Evolutionary conservation across 345 rosid species (phyloP).

Genomic region (Eucalyptus microcorys): DNA sequence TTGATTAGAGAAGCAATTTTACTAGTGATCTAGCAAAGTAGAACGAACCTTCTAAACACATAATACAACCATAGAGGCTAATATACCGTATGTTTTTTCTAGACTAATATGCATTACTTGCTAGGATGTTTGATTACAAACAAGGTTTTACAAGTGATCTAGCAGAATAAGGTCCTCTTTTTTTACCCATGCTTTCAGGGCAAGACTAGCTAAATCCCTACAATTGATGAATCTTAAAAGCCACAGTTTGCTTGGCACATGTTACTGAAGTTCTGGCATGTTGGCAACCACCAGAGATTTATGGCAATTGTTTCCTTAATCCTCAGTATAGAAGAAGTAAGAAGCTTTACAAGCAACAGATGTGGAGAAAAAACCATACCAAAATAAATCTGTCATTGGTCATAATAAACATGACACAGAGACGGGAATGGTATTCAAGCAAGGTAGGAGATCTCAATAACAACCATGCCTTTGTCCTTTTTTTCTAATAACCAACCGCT

Average conservation of each 20-base stretch:
- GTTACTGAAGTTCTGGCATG: not conserved
- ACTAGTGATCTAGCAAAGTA: not conserved
- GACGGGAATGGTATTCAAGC: not conserved
- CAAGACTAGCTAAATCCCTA: not conserved
- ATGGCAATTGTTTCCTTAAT: not conserved
- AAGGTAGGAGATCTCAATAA: not conserved
- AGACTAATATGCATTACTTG: not conserved
- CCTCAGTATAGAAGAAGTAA: not conserved
- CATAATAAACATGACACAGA: not conserved
- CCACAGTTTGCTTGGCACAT: not conserved
- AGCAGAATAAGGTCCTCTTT: not conserved
- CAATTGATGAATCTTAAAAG: not conserved
- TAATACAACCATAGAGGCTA: not conserved
- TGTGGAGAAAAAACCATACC: not conserved
- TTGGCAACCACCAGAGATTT: not conserved
- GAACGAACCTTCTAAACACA: not conserved
- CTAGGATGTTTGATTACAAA: not conserved
- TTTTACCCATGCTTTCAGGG: not conserved
- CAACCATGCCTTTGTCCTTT: not conserved
- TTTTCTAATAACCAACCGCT: not conserved
- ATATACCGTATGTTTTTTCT: not conserved
- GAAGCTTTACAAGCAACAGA: not conserved
- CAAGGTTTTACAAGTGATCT: not conserved
- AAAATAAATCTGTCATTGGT: not conserved
- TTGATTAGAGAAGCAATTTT: not conserved